Conservation (phyloP, 306 rosid genomes). For the Cyamopsis tetragonoloba region DNA sequence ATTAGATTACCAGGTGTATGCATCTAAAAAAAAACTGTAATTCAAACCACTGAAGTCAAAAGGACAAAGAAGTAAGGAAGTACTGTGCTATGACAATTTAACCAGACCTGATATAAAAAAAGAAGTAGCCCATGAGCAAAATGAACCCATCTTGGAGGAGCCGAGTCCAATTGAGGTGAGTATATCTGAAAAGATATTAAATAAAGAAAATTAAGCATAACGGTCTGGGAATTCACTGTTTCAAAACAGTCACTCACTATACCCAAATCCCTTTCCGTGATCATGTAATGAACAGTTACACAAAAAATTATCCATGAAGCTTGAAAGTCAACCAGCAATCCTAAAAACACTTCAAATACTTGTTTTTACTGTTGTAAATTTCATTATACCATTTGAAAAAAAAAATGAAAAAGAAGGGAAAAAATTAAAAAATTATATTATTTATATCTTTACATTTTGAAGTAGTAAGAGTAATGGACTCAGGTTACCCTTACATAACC, state of each 20-base stretch:
- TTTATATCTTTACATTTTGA: conserved; percentile 10
- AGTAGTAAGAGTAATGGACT: conserved; percentile 12
- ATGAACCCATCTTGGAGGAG: conserved; percentile 98
- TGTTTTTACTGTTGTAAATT: neutral
- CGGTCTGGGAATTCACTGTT: neutral
- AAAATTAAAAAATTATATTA: conserved; percentile 15
- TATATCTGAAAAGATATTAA: conserved; percentile 51
- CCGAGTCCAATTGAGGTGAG: conserved; percentile 77
- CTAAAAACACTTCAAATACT: neutral
- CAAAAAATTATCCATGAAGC: neutral
- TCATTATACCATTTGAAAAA: conserved; percentile 6
- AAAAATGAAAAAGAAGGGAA: neutral
- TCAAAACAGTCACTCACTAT: conserved; percentile 1
- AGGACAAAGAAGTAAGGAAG: neutral
- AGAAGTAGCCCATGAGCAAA: conserved; percentile 88
- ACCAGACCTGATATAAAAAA: conserved; percentile 85
- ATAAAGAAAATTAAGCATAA: conserved; percentile 11
- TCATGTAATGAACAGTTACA: conserved; percentile 1
- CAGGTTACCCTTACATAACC: conserved; percentile 70
- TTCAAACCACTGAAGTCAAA: neutral
- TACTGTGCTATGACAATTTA: neutral
- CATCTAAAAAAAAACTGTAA: too few species aligned
- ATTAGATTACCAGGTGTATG: too few species aligned
- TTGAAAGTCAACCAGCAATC: conserved; percentile 9
- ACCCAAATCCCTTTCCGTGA: conserved; percentile 1